Base-by-base conservation (phyloP, 2,329 filamentous ascomycete species). In the Ophiostoma piceae region DNA sequence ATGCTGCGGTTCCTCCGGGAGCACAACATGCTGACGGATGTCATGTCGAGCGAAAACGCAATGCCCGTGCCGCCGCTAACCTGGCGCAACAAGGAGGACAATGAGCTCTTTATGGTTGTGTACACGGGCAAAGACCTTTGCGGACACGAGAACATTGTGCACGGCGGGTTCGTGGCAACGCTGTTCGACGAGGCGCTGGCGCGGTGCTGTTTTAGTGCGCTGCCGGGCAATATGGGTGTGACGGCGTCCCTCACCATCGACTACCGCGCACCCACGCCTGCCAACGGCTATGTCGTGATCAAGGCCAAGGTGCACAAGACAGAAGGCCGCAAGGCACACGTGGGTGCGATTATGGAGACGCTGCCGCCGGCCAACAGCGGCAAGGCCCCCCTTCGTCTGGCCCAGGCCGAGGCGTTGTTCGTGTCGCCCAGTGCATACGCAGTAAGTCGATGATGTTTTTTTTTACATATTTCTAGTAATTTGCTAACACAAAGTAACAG, bases 301-400 rank as follows among this genome's bases (percentile, higher is more conserved):
- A 85, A 86, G 72, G 94, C 92, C 3, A 86, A 88, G 77, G 97
- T 94, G 26, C 89, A 87, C 11, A 94, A 90, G 81, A 91, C 94
- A 1, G 93, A 98, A 77, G 94, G 95, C 0, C 85, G 95, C 72
- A 98, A 98, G 82, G 94, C 93, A 14, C 97, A 92, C 92, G 92
- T 97, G 0, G 37, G 43, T n/a, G 65, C 65, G 39, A 86, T 87
- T 74, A 89, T 98, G 75, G 93, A 97, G 84, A 89, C 92, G 69
- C 80, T 98, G 72, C 86, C 86, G 8, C 71, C 84, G 35, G 82
- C 81, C 74, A 83, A 87, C 43, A 39, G 60, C 43, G 87, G 87
- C 9, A 85, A 89, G 79, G 82, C 84, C 74, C 88, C 89, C 0
- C 80, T 84, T 19, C 84, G 94, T 66, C 79, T 97, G 71, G 92